Evolutionary conservation across 2,329 filamentous ascomycete genomes (phyloP), one percentile per base, ranked within the genome.

Genomic region (Aspergillus tubingensis): DNA sequence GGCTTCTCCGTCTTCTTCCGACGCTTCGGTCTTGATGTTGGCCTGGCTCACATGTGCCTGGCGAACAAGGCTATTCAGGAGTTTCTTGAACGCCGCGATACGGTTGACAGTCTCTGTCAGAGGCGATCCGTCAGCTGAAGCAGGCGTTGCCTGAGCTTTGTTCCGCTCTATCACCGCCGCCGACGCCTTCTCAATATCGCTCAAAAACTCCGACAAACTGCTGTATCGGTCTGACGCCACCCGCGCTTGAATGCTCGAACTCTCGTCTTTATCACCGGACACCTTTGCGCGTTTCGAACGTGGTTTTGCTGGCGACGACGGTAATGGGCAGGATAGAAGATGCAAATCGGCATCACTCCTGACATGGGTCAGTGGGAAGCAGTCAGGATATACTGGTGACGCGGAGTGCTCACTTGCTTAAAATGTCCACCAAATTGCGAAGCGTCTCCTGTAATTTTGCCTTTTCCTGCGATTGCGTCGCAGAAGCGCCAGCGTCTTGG

Each of bases 61-160:
- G 39, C 83, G 81, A 63, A 90, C 82, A 13, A 91, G 79, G 47
- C 83, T 83, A 67, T 88, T 80, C 15, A 88, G 84, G 69, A 85
- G 83, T 52, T 85, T 83, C 70, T 85, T 87, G 70, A 91, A 90
- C 17, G 81, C 76, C 51, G 79, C 75, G 47, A 85, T 81, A 61
- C 80, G 81, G 54, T 72, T 76, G 57, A 77, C 72, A 8, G 75
- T 69, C 60, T 77, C 74, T n/a, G 70, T 72, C 53, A 72, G 60
- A 17, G 72, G 67, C 13, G 71, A 63, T 8, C 68, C 70, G 48
- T 73, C 70, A 11, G 65, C 58, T 8, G 62, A 66, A 27, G 63
- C 59, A 38, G 65, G 69, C 63, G 71, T 71, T 57, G 68, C 62
- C 56, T 71, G 73, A 27, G 65, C 60, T 58, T 75, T 74, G 53